Percentiles rank a stretch among this genome's conserved stretches.
Conservation (phyloP, 108 stramenopile species). For the Cyclotella choctawhatcheeana region DNA sequence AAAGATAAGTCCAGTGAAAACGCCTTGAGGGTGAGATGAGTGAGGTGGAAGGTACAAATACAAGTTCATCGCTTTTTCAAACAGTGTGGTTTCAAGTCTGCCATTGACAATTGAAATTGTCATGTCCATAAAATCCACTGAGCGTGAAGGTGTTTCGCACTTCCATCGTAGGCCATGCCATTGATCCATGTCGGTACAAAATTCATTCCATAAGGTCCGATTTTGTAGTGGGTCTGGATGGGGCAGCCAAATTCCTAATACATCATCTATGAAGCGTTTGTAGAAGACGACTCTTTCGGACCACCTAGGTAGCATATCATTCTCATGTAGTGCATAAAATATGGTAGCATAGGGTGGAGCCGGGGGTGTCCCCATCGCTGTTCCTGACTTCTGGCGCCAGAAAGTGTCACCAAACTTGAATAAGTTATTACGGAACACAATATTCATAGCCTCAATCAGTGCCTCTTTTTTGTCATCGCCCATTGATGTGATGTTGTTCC, state of each 20-base stretch:
- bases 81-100: slow-evolving; percentile 20
- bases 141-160: background rate
- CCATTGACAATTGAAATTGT: slow-evolving; percentile 8
- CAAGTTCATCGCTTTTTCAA: slow-evolving; percentile 17
- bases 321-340: background rate
- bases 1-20: slow-evolving; percentile 10
- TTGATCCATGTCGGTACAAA: slow-evolving; percentile 9
- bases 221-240: background rate
- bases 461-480: background rate
- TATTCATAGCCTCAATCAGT: slow-evolving; percentile 20
- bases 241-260: slow-evolving; percentile 22
- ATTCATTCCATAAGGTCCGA: slow-evolving; percentile 6
- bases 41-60: slow-evolving; percentile 17
- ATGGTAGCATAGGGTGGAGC: background rate
- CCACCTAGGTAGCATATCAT: background rate
- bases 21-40: background rate
- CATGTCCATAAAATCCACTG: slow-evolving; percentile 29
- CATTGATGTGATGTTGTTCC: background rate
- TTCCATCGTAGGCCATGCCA: slow-evolving; percentile 18
- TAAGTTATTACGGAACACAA: background rate
- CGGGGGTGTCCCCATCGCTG: background rate
- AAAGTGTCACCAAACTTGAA: background rate
- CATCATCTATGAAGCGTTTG: slow-evolving; percentile 17
- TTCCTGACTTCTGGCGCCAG: background rate
- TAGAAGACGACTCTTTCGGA: background rate